These are phyloP conservation scores for Magnusiomyces suaveolens DNA, from an alignment of 1,139 yeast species.

Conservation along the genomic window DNA sequence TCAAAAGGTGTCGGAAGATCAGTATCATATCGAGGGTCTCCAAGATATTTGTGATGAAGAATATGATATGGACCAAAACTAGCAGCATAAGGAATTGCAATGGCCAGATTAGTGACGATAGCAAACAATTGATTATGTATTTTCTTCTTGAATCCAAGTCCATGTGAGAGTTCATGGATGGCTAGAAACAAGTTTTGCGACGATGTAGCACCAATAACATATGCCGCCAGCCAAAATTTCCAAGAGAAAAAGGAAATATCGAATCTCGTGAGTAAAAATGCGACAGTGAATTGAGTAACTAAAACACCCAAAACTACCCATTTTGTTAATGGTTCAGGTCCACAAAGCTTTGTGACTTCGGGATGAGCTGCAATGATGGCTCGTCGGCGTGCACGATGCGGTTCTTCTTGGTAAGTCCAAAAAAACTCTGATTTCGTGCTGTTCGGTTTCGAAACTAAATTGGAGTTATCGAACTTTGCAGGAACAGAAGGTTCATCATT, in stretches of 20 bases:
- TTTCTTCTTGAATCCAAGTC: slow-evolving; percentile 74
- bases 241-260: slow-evolving; percentile 45
- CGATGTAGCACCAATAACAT: slow-evolving; percentile 75
- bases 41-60: slow-evolving; percentile 81
- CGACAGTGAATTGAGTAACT: slow-evolving; percentile 50
- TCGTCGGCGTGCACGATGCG: slow-evolving; percentile 68
- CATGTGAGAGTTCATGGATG: slow-evolving; percentile 81
- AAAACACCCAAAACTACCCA: slow-evolving; percentile 62
- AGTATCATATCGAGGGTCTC: slow-evolving; percentile 78
- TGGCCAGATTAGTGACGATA: slow-evolving; percentile 70
- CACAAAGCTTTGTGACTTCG: slow-evolving; percentile 67
- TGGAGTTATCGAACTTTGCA: too few species aligned
- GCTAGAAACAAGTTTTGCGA: slow-evolving; percentile 78
- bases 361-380: slow-evolving; percentile 68
- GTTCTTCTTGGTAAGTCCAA: slow-evolving; percentile 78
- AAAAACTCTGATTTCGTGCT: slow-evolving; percentile 37
- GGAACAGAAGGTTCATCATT: too few species aligned
- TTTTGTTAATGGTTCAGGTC: slow-evolving; percentile 79
- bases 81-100: slow-evolving; percentile 84
- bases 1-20: slow-evolving; percentile 78
- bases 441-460: not conserved
- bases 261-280: slow-evolving; percentile 43
- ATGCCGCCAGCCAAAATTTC: slow-evolving; percentile 55
- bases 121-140: slow-evolving; percentile 68
- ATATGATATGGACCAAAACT: slow-evolving; percentile 89